Percentiles rank a stretch among this genome's conserved stretches.
Conservation (phyloP, 2,329 filamentous ascomycete genomes). For the Claviceps sp. region DNA sequence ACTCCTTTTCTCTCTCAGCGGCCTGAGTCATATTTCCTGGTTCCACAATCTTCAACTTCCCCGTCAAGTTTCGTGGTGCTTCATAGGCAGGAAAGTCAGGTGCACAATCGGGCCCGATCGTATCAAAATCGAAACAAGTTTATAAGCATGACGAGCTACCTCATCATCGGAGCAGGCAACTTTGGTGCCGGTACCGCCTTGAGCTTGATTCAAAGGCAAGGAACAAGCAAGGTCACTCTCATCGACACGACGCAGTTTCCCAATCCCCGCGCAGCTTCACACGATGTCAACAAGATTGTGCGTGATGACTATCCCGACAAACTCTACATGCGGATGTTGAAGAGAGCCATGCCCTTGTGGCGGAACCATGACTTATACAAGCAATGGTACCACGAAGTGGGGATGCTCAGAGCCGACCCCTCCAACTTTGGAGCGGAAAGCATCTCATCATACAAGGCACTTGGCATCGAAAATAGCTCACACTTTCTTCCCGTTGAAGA, state of each 20-base stretch:
- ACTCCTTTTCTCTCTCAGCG: not conserved
- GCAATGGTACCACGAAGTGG: slow-evolving; percentile 41
- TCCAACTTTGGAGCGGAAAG: slow-evolving; percentile 31
- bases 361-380: slow-evolving; percentile 35
- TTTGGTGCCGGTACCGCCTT: slow-evolving; percentile 31
- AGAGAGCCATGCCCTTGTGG: slow-evolving; percentile 27
- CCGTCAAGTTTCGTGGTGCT: not conserved
- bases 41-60: not conserved
- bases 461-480: slow-evolving; percentile 26
- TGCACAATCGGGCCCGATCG: not conserved
- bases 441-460: slow-evolving; percentile 22
- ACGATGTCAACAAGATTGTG: slow-evolving; percentile 33
- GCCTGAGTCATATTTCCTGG: not conserved
- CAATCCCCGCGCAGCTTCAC: slow-evolving; percentile 29
- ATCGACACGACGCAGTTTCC: slow-evolving; percentile 23
- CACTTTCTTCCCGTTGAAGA: slow-evolving; percentile 33
- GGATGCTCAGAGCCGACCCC: slow-evolving; percentile 33
- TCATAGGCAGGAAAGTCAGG: not conserved
- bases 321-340: slow-evolving; percentile 27
- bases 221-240: slow-evolving; percentile 18
- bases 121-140: not conserved
- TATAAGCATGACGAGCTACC: slow-evolving; percentile 9
- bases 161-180: slow-evolving; percentile 30
- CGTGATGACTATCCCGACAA: slow-evolving; percentile 28
- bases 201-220: slow-evolving; percentile 17